These are phyloP conservation scores for Cerrena zonata DNA, from an alignment of 1,284 basidiomycete genomes.

Conservation along the genomic window DNA sequence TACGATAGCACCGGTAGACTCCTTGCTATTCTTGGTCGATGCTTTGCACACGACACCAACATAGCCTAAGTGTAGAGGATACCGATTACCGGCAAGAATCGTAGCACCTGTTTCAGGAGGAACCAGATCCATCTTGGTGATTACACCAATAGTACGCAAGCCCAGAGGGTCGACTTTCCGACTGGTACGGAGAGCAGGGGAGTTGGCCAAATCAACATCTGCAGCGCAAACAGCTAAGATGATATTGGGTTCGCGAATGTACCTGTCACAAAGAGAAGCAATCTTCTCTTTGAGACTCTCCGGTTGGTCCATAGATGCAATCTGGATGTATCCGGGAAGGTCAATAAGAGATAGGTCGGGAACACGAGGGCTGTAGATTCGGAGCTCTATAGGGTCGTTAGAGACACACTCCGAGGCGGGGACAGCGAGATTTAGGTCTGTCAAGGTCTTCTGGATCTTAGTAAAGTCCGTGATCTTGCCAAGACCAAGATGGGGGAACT, in stretches of 20 bases:
- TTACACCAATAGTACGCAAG: slow-evolving; percentile 90
- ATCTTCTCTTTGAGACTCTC: slow-evolving; percentile 94
- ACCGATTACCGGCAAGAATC: slow-evolving; percentile 86
- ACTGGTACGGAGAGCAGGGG: slow-evolving; percentile 89
- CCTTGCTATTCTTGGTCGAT: slow-evolving; percentile 35
- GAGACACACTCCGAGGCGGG: slow-evolving; percentile 86
- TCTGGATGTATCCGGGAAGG: slow-evolving; percentile 95
- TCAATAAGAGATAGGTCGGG: slow-evolving; percentile 97
- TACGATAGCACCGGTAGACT: slow-evolving; percentile 48
- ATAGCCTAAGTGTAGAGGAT: slow-evolving; percentile 96
- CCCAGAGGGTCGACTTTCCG: slow-evolving; percentile 92
- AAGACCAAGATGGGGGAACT: slow-evolving; percentile 86
- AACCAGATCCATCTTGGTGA: slow-evolving; percentile 99
- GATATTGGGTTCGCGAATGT: slow-evolving; percentile 96
- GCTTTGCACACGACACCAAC: slow-evolving; percentile 94
- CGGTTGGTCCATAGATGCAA: slow-evolving; percentile 92
- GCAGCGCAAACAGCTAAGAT: slow-evolving; percentile 96
- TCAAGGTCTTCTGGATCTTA: slow-evolving; percentile 86
- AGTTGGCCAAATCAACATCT: slow-evolving; percentile 97
- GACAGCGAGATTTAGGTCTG: slow-evolving; percentile 92
- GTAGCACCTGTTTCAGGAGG: slow-evolving; percentile 75
- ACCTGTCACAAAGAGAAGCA: slow-evolving; percentile 83
- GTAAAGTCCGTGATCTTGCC: slow-evolving; percentile 87
- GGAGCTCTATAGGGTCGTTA: slow-evolving; percentile 91
- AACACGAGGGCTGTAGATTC: slow-evolving; percentile 92